Percentiles rank a stretch among this genome's conserved stretches.
These are phyloP conservation scores for Trifolium repens DNA, from an alignment of 306 rosid species.

Conservation along the genomic window DNA sequence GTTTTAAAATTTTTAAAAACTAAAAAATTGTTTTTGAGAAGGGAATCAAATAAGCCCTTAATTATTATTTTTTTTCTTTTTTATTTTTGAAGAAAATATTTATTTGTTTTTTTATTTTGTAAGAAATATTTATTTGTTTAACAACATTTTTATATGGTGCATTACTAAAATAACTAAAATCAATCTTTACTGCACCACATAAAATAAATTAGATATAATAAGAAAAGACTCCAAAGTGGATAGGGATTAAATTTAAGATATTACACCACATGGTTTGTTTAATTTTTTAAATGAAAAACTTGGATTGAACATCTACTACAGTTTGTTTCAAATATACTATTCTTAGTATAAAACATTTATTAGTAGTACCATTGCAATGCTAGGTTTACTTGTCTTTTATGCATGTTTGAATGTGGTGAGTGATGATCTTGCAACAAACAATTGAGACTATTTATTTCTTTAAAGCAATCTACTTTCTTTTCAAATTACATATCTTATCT, in stretches of 20 bases:
- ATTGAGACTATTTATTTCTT: background rate
- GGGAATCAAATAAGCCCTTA: too few relatives aligned
- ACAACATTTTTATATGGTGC: background rate
- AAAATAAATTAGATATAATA: background rate
- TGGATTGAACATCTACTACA: background rate
- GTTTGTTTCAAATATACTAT: conserved; percentile 3
- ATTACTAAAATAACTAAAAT: background rate
- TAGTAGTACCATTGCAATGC: background rate
- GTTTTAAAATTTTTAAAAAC: too few relatives aligned
- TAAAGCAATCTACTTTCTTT: conserved; percentile 2
- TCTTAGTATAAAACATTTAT: background rate
- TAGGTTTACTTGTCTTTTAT: conserved; percentile 20
- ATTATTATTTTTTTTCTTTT: too few relatives aligned
- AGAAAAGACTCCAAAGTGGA: background rate
- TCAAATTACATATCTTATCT: background rate
- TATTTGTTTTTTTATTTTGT: too few relatives aligned
- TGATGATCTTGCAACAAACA: conserved; percentile 20
- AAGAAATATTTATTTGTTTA: too few relatives aligned
- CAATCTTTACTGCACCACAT: background rate
- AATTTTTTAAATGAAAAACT: background rate
- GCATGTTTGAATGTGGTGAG: conserved; percentile 30
- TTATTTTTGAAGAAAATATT: too few relatives aligned
- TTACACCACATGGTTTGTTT: conserved; percentile 3
- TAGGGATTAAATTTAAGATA: conserved; percentile 3
- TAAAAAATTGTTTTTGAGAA: too few relatives aligned